phyloP scores from a whole-genome alignment of 2,329 filamentous ascomycete species.

The Pleoardoris graminearum region DNA sequence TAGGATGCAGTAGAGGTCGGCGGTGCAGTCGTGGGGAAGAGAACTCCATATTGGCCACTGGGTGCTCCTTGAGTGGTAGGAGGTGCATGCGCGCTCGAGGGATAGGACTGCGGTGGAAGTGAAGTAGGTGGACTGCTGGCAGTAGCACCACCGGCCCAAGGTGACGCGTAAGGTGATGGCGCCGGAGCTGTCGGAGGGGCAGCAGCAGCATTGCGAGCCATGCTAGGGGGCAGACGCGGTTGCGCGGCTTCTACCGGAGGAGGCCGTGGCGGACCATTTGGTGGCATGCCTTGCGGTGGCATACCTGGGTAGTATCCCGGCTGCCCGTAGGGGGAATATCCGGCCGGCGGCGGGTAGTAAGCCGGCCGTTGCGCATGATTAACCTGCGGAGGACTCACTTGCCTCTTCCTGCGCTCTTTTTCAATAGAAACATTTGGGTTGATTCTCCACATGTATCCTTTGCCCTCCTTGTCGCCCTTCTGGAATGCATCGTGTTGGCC shows the following conservation, averaged over 20 bases:
- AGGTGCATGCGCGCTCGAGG: slow-evolving; percentile 30
- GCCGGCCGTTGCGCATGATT: slow-evolving; percentile 34
- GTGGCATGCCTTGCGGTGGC: slow-evolving; percentile 36
- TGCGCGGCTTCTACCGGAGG: slow-evolving; percentile 29
- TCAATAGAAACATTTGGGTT: slow-evolving; percentile 63
- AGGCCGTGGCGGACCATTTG: slow-evolving; percentile 33
- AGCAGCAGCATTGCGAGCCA: slow-evolving; percentile 34
- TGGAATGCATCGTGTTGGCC: slow-evolving; percentile 62
- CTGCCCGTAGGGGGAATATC: slow-evolving; percentile 34
- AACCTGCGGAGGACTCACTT: slow-evolving; percentile 51
- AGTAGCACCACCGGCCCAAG: slow-evolving; percentile 39
- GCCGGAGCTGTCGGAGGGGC: slow-evolving; percentile 32
- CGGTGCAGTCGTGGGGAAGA: slow-evolving; percentile 38
- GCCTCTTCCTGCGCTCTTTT: slow-evolving; percentile 58
- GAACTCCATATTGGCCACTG: slow-evolving; percentile 41
- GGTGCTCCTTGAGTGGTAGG: slow-evolving; percentile 26
- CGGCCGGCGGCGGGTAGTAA: slow-evolving; percentile 40
- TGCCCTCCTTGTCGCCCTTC: slow-evolving; percentile 63
- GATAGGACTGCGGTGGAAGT: slow-evolving; percentile 37
- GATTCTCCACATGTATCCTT: slow-evolving; percentile 66
- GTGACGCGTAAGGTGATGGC: slow-evolving; percentile 42
- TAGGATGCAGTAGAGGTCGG: slow-evolving; percentile 26
- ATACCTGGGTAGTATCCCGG: slow-evolving; percentile 35
- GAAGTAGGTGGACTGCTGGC: slow-evolving; percentile 30
- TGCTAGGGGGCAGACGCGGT: slow-evolving; percentile 43